Evolutionary conservation across 371 early-diverging fungal genomes (phyloP).

Genomic region (Mortierella sp.): DNA sequence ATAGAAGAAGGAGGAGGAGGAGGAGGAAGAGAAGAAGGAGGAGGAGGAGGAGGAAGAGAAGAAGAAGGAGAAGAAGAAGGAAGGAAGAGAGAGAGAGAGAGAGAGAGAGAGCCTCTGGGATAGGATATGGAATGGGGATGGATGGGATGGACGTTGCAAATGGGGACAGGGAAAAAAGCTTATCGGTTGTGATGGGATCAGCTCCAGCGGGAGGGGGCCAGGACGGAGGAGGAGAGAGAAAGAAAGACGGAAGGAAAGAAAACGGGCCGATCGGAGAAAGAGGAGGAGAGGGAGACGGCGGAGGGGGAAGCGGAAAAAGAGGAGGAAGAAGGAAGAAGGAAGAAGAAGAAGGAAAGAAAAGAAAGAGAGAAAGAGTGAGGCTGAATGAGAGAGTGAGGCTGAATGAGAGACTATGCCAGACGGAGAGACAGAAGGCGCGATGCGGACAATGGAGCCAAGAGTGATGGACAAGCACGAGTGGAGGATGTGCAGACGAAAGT

Average conservation of each 20-base stretch:
- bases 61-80: neutral
- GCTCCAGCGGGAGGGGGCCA: no score
- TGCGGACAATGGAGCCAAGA: no score
- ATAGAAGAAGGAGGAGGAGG: no score
- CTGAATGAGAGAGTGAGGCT: neutral
- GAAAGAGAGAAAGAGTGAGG: neutral
- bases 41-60: neutral
- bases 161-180: no score
- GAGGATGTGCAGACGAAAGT: no score
- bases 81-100: neutral
- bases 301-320: neutral
- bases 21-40: conserved; percentile 6
- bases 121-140: no score
- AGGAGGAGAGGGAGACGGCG: neutral
- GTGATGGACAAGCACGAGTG: no score
- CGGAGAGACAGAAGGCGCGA: no score
- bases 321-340: neutral
- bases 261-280: neutral
- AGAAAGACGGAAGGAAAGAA: neutral
- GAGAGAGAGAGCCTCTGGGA: no score
- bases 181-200: no score
- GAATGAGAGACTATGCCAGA: neutral
- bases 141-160: no score
- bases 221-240: neutral
- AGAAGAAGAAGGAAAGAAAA: neutral